A percentile compares a stretch with the other conserved stretches of the same genome.
Evolutionary conservation across 495 filamentous ascomycete genomes (phyloP).

Genomic region (Melanomma pulvis-pyrius): DNA sequence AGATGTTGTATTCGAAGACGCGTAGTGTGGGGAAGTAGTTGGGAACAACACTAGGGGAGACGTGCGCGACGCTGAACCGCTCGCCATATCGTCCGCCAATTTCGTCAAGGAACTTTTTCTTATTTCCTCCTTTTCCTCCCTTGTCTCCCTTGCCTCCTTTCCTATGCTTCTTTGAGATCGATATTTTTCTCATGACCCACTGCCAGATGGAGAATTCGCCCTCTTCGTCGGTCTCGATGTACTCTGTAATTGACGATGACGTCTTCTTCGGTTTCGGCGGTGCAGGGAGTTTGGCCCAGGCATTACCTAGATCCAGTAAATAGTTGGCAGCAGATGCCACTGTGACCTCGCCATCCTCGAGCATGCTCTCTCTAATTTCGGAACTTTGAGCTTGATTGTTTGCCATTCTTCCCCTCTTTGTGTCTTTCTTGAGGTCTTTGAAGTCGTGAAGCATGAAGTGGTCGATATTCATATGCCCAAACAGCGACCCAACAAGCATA

Average conservation of each 20-base stretch:
- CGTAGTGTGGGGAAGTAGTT: constrained; percentile 90
- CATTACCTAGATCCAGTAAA: constrained; percentile 72
- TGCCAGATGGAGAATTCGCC: constrained; percentile 17
- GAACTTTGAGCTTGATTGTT: constrained; percentile 13
- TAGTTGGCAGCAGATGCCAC: constrained; percentile 72
- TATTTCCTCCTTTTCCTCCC: constrained; percentile 15
- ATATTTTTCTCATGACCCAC: constrained; percentile 13
- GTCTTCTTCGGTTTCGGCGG: constrained; percentile 44
- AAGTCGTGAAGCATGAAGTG: constrained; percentile 95
- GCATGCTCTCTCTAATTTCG: constrained; percentile 30
- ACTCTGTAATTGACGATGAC: constrained; percentile 33
- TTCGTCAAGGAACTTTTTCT: constrained; percentile 57
- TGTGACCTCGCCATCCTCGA: constrained; percentile 50
- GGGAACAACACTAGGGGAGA: constrained; percentile 84
- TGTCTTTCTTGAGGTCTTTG: constrained; percentile 65
- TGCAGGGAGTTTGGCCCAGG: constrained; percentile 75
- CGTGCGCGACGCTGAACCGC: constrained; percentile 76
- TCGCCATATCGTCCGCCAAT: constrained; percentile 82
- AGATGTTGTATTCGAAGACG: constrained; percentile 91
- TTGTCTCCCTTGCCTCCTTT: constrained; percentile 41
- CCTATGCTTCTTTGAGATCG: constrained; percentile 49
- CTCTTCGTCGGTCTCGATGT: constrained; percentile 47
- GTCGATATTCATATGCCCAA: constrained; percentile 98
- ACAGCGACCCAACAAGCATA: constrained; percentile 75
- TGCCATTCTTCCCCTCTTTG: constrained; percentile 51